Evolutionary conservation across 2,329 filamentous ascomycete genomes (phyloP).

Genomic region (Cryoendolithus antarcticus): DNA sequence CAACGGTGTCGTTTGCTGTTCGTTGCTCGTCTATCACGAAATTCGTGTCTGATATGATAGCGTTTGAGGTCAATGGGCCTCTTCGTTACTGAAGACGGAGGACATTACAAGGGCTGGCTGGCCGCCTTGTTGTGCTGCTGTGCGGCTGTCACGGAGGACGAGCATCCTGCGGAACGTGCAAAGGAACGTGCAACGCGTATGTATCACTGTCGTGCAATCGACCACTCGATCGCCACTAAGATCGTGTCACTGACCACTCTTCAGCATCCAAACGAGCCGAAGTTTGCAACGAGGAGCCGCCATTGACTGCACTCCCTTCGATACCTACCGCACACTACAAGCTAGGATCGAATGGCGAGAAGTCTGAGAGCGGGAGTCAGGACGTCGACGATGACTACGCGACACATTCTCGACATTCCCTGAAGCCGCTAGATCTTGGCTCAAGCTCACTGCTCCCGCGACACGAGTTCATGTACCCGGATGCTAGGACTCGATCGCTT

Average conservation of each 20-base stretch:
- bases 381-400: constrained; percentile 2
- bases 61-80: constrained; percentile 20
- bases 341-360: background rate
- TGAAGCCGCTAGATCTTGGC: constrained; percentile 13
- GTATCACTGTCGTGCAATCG: background rate
- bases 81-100: constrained; percentile 17
- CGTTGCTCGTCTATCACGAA: constrained; percentile 10
- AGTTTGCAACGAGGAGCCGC: background rate
- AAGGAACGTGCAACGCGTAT: constrained; percentile 6
- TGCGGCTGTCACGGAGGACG: constrained; percentile 18
- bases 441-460: constrained; percentile 11
- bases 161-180: constrained; percentile 11
- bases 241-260: background rate
- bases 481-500: background rate
- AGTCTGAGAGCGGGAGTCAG: background rate
- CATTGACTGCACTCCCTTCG: background rate
- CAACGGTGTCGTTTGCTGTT: constrained; percentile 2
- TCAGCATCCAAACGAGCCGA: background rate
- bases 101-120: constrained; percentile 20
- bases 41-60: constrained; percentile 1
- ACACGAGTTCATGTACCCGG: background rate
- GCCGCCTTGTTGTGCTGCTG: constrained; percentile 23
- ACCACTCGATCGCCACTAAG: too few species aligned
- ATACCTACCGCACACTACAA: background rate
- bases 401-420: background rate